Evolutionary conservation across 257 asterid species (phyloP).

Genomic region (Solanum tarapatanum): DNA sequence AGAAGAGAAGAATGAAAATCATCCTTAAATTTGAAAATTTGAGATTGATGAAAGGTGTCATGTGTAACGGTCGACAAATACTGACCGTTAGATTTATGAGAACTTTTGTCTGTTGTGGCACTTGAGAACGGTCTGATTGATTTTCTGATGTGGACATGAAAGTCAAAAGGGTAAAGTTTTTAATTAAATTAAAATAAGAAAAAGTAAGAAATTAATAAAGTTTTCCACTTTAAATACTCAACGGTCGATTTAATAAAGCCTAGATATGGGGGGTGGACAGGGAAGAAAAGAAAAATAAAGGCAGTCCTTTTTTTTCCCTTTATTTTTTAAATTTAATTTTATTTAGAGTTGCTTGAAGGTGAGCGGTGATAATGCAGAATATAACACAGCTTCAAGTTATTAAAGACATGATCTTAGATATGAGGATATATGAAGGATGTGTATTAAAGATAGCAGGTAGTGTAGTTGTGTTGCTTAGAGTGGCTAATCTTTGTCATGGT

Average conservation of each 20-base stretch:
- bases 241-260: conserved; percentile 37
- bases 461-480: no score
- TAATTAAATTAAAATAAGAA: conserved; percentile 8
- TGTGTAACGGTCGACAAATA: conserved; percentile 57
- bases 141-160: conserved; percentile 17
- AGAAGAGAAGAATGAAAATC: neutral
- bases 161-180: neutral
- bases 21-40: conserved; percentile 33
- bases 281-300: neutral
- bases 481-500: no score
- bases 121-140: conserved; percentile 30
- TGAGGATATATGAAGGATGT: rapidly evolving
- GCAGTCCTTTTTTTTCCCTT: no score
- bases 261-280: neutral
- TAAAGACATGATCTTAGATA: no score
- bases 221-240: conserved; percentile 15
- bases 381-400: rapidly evolving
- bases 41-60: conserved; percentile 12
- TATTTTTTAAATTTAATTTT: neutral
- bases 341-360: neutral
- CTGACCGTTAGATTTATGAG: conserved; percentile 19
- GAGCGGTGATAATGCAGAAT: no score
- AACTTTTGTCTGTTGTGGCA: conserved; percentile 28
- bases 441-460: no score
- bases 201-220: neutral